Conservation (phyloP, 2,329 filamentous ascomycete species). For the Penicillium nordicum region DNA sequence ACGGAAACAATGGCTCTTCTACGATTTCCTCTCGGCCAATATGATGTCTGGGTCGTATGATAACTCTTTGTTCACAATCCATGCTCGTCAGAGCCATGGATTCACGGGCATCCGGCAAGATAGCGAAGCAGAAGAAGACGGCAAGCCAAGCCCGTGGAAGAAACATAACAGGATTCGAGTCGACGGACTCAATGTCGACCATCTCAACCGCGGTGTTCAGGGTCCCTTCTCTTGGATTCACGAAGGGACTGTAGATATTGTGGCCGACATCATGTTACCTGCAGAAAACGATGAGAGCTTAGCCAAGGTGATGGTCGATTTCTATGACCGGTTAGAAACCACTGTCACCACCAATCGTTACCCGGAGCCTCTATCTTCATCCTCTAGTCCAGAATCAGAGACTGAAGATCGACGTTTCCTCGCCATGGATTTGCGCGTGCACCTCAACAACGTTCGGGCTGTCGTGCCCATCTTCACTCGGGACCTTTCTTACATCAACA, state of each 20-base stretch:
- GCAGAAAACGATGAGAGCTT: conserved; percentile 83
- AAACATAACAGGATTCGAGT: conserved; percentile 91
- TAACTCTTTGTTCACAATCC: conserved; percentile 93
- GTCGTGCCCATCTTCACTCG: conserved; percentile 88
- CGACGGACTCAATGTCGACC: conserved; percentile 90
- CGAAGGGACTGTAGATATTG: conserved; percentile 93
- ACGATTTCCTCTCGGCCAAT: conserved; percentile 92
- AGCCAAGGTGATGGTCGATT: conserved; percentile 91
- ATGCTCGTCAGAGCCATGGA: conserved; percentile 85
- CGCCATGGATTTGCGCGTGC: conserved; percentile 90
- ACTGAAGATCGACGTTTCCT: conserved; percentile 67
- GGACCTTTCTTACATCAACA: conserved; percentile 92
- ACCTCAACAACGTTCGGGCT: conserved; percentile 91
- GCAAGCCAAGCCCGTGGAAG: conserved; percentile 76
- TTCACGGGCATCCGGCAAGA: conserved; percentile 63
- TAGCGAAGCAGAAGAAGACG: conserved; percentile 56
- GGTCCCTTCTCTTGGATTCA: conserved; percentile 98
- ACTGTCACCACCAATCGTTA: conserved; percentile 78
- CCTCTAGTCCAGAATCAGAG: conserved; percentile 24
- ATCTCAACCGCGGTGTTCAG: conserved; percentile 87
- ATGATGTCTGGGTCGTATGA: conserved; percentile 96
- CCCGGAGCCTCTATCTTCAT: conserved; percentile 17
- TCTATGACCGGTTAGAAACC: conserved; percentile 93
- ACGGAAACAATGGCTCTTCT: conserved; percentile 95
- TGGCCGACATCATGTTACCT: conserved; percentile 93